Base-by-base conservation (phyloP, 768 basidiomycete genomes). In the Mycena rosella region DNA sequence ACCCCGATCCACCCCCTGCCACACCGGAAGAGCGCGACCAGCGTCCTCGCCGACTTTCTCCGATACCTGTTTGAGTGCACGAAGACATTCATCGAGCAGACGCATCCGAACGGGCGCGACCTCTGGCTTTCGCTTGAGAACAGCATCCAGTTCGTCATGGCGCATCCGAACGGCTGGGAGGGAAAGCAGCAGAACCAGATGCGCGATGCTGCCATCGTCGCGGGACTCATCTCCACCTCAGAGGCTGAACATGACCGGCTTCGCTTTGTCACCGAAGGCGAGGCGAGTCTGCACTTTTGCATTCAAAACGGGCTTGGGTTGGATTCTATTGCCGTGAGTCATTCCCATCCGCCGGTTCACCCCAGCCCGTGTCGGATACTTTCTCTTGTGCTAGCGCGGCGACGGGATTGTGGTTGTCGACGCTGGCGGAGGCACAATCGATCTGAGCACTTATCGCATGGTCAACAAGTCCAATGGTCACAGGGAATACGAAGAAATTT, bases 91-190 rank as follows among this genome's bases (percentile, higher is more conserved):
- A 86, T 88, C 42, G 73, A 72, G 45, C 82, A 86, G 38, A 77
- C 80, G 0, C 81, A 85, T 44, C 64, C 77, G 0, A 77, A 75
- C 53, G 85, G 87, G 1, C 56, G 29, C 11, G 70, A 69, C 27
- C 67, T 86, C 8, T 85, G 84, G 85, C 71, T 65, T n/a, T 81
- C 82, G 13, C 59, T 85, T 13, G 76, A 80, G 61, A 70, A 79
- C 29, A 75, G 70, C 22, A 80, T 84, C 27, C 80, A 85, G 40
- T 85, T 83, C 62, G 79, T 89, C 18, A 77, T 89, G n/a, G 80
- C 81, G 2, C 87, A 88, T 67, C 87, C 88, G 10, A 88, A 88
- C 58, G 86, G 85, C 0, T 89, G 88, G 86, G 87, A 84, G 71
- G 86, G 86, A 1, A 74, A 72, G 1, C 87, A 89, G 64, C 88